A percentile compares a stretch with the other conserved stretches of the same genome.
phyloP scores from a whole-genome alignment of 192 early-diverging fungal species.

The Backusella tuberculispora region DNA sequence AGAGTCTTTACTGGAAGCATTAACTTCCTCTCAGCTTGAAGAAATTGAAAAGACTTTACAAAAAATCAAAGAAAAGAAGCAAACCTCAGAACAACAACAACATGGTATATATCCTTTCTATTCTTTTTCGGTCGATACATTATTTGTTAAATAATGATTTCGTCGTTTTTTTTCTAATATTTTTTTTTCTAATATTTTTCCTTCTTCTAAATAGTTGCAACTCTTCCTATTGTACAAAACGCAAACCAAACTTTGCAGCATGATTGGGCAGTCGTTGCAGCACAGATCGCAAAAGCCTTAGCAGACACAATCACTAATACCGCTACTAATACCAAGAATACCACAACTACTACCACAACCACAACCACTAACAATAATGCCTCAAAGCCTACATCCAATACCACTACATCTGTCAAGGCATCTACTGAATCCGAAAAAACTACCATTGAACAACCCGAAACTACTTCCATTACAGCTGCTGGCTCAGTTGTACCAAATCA shows the following conservation, averaged over 20 bases:
- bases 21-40: constrained; percentile 25
- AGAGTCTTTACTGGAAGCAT: constrained; percentile 23
- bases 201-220: background rate
- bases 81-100: constrained; percentile 2
- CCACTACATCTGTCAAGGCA: background rate
- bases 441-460: background rate
- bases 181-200: background rate
- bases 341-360: background rate
- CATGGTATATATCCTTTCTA: background rate
- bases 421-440: background rate
- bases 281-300: constrained; percentile 27
- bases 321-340: background rate
- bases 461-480: constrained; percentile 23
- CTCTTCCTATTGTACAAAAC: constrained; percentile 6
- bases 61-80: constrained; percentile 31
- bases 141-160: background rate
- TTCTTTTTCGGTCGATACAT: background rate
- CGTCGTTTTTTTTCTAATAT: background rate
- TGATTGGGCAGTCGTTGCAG: constrained; percentile 27
- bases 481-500: constrained; percentile 21
- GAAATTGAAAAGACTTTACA: constrained; percentile 30
- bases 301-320: constrained; percentile 5
- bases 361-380: background rate
- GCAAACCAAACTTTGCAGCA: background rate
- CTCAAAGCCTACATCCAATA: background rate